Percentiles rank a stretch among this genome's conserved stretches.
Evolutionary conservation across 148 eudicot species (phyloP).

Genomic region (Arbutus unedo): DNA sequence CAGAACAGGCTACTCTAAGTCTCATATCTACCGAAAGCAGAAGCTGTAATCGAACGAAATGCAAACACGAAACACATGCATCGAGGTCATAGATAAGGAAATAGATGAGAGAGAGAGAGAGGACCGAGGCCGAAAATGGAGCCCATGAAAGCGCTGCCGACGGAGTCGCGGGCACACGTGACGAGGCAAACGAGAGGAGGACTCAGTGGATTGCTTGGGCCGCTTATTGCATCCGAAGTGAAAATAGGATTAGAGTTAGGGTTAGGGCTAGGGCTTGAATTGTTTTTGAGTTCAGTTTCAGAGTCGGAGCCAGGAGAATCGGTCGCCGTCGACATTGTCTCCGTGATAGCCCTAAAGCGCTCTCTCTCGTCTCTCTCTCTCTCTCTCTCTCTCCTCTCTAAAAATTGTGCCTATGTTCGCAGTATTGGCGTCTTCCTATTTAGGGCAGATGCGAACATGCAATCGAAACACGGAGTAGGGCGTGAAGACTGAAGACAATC

Average conservation of each 20-base stretch:
- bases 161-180: constrained; percentile 64
- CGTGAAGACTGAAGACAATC: too few relatives aligned
- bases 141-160: constrained; percentile 79
- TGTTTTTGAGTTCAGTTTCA: constrained; percentile 27
- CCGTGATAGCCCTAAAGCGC: constrained; percentile 18
- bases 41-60: background rate
- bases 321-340: constrained; percentile 35
- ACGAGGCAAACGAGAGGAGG: constrained; percentile 63
- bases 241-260: constrained; percentile 22
- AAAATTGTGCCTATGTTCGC: background rate
- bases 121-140: constrained; percentile 81
- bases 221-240: constrained; percentile 19
- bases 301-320: constrained; percentile 35
- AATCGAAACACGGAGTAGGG: too few relatives aligned
- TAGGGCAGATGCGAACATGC: too few relatives aligned
- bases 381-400: too few relatives aligned
- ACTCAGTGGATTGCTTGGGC: constrained; percentile 21
- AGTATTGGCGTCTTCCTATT: too few relatives aligned
- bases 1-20: background rate
- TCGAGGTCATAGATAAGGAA: background rate
- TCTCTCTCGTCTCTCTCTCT: background rate
- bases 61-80: background rate
- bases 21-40: background rate
- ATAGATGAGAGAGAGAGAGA: background rate
- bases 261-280: constrained; percentile 36